Base-by-base conservation (phyloP, 805 yeast genomes). In the Candida orba region DNA sequence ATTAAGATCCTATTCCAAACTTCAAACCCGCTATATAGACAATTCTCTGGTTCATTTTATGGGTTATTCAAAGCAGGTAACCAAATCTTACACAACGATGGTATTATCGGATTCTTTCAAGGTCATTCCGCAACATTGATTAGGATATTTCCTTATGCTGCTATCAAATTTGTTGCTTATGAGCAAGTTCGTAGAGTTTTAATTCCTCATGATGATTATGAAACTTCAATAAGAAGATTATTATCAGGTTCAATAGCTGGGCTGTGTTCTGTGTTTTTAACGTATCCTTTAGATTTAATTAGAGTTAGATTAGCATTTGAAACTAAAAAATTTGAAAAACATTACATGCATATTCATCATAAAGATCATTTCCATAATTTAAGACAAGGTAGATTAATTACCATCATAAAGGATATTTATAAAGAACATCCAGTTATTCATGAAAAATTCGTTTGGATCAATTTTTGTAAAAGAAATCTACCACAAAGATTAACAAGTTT, bases 1-100 rank as follows among this genome's bases (percentile, higher is more conserved):
- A 91, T 93, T 52, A 93, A 93, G 66, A 93, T 93, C 57, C 68
- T 93, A 39, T 93, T 93, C 64, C 99, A 93, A 65, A 93, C 99
- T 2, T 79, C 91, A 17, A 89, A 91, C 57, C 97, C 98, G 0
- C 91, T 84, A 48, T 93, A 86, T 56, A 65, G 76, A 34, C 76
- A 83, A 59, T 88, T 77, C 60, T 71, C 95, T 8, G 96, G 96
- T 14, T 78, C 91, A 1, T 76, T 84, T 50, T 62, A 66, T 29
- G 99, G 99, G 2, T 67, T 93, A 43, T 71, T 79, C 48, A 67
- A 69, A 38, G 98, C 99, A 0, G 83, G 83, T 0, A 65, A 66
- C 31, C 73, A 76, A 44, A 90, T 93, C 23, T 78, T 78, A 66
- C 44, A 53, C 8, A 70, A 67, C 40, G 93, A 88, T 60, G 98